Percentiles rank a stretch among this genome's conserved stretches.
These are phyloP conservation scores for Blepharisma undulans DNA, from an alignment of 169 alveolate species.

Conservation along the genomic window DNA sequence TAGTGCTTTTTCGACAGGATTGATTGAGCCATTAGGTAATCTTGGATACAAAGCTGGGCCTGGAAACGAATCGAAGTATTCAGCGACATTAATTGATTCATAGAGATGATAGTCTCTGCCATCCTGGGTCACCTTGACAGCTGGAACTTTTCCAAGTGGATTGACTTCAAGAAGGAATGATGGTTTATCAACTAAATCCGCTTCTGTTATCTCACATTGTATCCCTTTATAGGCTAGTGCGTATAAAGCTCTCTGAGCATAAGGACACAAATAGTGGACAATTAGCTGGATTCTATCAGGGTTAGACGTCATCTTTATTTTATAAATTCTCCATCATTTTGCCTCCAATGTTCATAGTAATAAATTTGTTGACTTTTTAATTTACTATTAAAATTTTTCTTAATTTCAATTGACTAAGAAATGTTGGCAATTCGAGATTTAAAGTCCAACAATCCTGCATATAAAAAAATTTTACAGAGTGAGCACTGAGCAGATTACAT, in stretches of 20 bases:
- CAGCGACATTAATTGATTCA: background rate
- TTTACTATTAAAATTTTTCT: background rate
- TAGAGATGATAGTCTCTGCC: background rate
- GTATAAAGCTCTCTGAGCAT: conserved; percentile 24
- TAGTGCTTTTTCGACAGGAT: background rate
- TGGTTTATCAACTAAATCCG: background rate
- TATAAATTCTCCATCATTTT: too few species aligned
- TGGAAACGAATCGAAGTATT: conserved; percentile 36
- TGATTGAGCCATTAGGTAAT: background rate
- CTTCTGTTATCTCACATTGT: conserved; percentile 13
- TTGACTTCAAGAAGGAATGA: background rate
- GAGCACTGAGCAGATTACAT: too few species aligned
- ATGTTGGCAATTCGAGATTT: too few species aligned
- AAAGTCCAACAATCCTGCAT: too few species aligned
- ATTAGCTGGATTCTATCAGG: background rate
- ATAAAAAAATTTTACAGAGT: too few species aligned
- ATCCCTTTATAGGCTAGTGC: conserved; percentile 18
- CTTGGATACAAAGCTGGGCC: conserved; percentile 27
- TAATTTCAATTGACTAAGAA: background rate
- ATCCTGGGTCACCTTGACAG: background rate
- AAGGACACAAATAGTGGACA: conserved; percentile 34
- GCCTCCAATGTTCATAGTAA: background rate
- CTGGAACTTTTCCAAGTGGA: conserved; percentile 39
- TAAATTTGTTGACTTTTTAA: background rate
- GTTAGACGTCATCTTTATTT: background rate